Evolutionary conservation across 2,329 filamentous ascomycete genomes (phyloP).

Genomic region (Myotisia sp.): DNA sequence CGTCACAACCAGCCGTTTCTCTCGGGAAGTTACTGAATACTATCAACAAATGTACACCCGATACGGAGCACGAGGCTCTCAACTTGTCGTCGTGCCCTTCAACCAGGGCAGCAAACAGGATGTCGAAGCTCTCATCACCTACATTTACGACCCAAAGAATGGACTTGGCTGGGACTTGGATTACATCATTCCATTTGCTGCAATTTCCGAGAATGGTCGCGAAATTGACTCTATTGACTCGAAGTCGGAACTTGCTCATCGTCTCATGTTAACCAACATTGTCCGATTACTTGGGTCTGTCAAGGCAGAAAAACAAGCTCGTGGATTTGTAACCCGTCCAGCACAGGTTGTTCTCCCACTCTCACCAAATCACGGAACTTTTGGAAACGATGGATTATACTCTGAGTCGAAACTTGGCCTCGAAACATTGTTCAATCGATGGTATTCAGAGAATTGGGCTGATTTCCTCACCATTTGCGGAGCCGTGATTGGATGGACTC

Average conservation of each 20-base stretch:
- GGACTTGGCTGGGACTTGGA: constrained; percentile 97
- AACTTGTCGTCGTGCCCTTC: constrained; percentile 96
- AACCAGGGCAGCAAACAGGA: constrained; percentile 99
- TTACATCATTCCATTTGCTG: constrained; percentile 88
- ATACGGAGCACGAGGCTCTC: constrained; percentile 82
- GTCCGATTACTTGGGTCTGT: constrained; percentile 78
- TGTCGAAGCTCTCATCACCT: constrained; percentile 81
- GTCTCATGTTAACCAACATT: constrained; percentile 97
- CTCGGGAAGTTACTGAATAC: constrained; percentile 94
- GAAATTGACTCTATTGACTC: constrained; percentile 96
- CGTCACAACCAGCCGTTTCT: constrained; percentile 93
- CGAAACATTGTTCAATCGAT: constrained; percentile 95
- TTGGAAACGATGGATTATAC: constrained; percentile 94
- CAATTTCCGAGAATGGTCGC: constrained; percentile 92
- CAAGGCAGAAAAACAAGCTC: constrained; percentile 76
- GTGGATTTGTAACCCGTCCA: constrained; percentile 85
- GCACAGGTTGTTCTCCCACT: constrained; percentile 92
- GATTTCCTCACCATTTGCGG: constrained; percentile 97
- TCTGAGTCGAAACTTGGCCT: constrained; percentile 95
- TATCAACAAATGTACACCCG: constrained; percentile 98
- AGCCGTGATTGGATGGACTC: constrained; percentile 97
- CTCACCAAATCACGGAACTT: constrained; percentile 96
- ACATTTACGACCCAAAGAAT: constrained; percentile 93
- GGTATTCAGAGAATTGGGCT: constrained; percentile 94
- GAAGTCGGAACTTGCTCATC: constrained; percentile 92